Conservation (phyloP, 2,329 filamentous ascomycete genomes). For the Simplicillium sp. region DNA sequence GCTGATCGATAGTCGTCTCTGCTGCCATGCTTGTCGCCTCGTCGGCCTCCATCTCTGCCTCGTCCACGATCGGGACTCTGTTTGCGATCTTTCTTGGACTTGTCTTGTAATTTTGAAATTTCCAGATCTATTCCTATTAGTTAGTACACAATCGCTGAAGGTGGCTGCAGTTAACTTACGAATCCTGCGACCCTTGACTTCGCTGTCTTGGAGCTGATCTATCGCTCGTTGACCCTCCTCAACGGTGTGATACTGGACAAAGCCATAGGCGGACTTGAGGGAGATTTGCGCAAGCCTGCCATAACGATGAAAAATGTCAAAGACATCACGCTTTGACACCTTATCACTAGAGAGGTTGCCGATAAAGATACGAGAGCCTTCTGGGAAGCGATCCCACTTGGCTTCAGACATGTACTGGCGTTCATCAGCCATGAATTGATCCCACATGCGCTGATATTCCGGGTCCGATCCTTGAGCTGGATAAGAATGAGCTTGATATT, state of each 20-base stretch:
- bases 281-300: conserved; percentile 89
- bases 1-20: conserved; percentile 59
- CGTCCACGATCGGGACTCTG: conserved; percentile 51
- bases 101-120: conserved; percentile 80
- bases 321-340: conserved; percentile 88
- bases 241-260: conserved; percentile 82
- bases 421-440: conserved; percentile 64
- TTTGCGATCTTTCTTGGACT: conserved; percentile 50
- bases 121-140: conserved; percentile 58
- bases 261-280: conserved; percentile 93
- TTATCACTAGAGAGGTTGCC: conserved; percentile 88
- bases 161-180: conserved; percentile 50
- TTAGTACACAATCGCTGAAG: conserved; percentile 15
- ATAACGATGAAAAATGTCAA: conserved; percentile 78
- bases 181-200: conserved; percentile 84
- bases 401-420: conserved; percentile 67
- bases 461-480: conserved; percentile 7
- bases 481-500: too few species aligned
- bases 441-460: conserved; percentile 57
- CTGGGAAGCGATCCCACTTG: conserved; percentile 72
- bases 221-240: conserved; percentile 68
- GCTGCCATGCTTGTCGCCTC: conserved; percentile 31
- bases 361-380: conserved; percentile 71
- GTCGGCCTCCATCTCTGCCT: conserved; percentile 29
- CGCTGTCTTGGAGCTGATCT: conserved; percentile 66